Percentiles rank a stretch among this genome's conserved stretches.
phyloP scores from a whole-genome alignment of 805 yeast genomes.

The Metschnikowia drakensbergensis region DNA sequence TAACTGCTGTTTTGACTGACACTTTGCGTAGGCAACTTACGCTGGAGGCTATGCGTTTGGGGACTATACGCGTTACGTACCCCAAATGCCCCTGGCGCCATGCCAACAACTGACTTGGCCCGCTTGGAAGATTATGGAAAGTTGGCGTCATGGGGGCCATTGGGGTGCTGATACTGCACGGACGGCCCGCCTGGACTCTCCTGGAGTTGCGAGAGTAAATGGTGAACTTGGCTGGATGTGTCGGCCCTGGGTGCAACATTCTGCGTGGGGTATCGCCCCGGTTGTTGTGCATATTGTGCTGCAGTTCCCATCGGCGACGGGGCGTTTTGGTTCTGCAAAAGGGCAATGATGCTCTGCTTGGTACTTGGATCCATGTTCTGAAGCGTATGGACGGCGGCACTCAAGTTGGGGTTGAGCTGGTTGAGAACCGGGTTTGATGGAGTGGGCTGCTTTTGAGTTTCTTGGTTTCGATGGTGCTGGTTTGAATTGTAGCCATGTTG shows the following conservation, averaged over 20 bases:
- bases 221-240: constrained; percentile 9
- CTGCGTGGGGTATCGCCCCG: background rate
- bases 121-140: too few species aligned
- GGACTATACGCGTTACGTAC: too few species aligned
- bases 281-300: background rate
- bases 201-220: constrained; percentile 12
- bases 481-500: background rate
- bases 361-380: constrained; percentile 30
- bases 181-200: background rate
- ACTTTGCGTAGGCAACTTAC: too few species aligned
- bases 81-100: too few species aligned
- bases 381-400: constrained; percentile 15
- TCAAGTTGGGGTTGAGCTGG: background rate
- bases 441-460: background rate
- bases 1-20: too few species aligned
- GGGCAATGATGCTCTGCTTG: constrained; percentile 29
- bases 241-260: background rate
- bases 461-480: background rate
- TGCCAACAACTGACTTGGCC: too few species aligned
- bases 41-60: too few species aligned
- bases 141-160: background rate
- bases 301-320: background rate
- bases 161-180: too few species aligned
- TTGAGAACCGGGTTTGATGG: background rate
- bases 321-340: constrained; percentile 21